Base-by-base conservation (phyloP, 2,329 filamentous ascomycete genomes). In the Calonectria pseudoturangicola region DNA sequence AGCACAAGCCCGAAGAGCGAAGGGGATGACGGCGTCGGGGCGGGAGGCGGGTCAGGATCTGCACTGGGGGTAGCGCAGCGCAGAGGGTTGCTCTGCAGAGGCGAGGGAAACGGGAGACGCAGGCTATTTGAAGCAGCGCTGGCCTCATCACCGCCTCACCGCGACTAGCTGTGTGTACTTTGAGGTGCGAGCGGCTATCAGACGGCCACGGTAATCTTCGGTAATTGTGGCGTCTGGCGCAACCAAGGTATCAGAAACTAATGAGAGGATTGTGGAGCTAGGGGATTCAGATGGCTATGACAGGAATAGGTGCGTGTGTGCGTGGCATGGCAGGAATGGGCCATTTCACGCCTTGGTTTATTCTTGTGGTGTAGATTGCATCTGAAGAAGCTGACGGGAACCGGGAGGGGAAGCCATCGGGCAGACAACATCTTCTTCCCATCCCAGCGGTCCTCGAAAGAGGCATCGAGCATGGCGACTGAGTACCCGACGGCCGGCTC, bases 211-310 rank as follows among this genome's bases (percentile, higher is more conserved):
- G 43, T 36, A 68, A 71, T 64, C 25, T 47, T 71, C 70, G 70
- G 70, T 64, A 64, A 68, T 68, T n/a, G 56, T 27, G 30, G 70
- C 30, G 39, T 58, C 67, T 47, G 56, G 68, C 58, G 56, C 50
- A 51, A 63, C 15, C 54, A 64, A 71, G 41, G 47, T 41, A 64
- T 47, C 65, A 48, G 28, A 41, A 54, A 30, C 27, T 39, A 58
- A 56, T 50, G 50, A 51, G 50, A 51, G 43, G 47, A 56, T 54
- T 64, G 64, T 71, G 69, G 69, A 71, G 69, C 64, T 45, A 45
- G 21, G 58, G n/a, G 58, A 21, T 43, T 45, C 36, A 18, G 39
- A 62, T 45, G 6, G 58, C 58, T 62, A 39, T 58, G 54, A 39
- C 54, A 36, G 21, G 12, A 36, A 36, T 36, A 58, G 33, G 33